Percentiles rank a stretch among this genome's conserved stretches.
Evolutionary conservation across 371 early-diverging fungal genomes (phyloP).

Genomic region (Nematocida sp.): DNA sequence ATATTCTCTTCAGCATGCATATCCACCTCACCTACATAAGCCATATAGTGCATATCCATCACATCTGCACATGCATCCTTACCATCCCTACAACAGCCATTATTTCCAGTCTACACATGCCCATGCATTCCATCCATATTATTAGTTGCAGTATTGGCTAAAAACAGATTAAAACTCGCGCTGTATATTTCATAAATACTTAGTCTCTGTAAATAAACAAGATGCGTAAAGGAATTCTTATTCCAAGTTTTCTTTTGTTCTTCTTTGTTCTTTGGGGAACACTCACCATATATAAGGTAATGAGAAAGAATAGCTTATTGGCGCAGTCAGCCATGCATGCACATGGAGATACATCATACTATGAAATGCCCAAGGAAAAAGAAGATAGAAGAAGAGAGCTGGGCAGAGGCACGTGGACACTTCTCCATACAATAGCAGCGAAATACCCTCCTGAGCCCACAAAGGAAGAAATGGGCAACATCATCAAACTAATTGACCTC

Average conservation of each 20-base stretch:
- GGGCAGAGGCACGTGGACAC: slow-evolving; percentile 88
- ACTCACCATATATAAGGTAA: slow-evolving; percentile 33
- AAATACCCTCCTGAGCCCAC: slow-evolving; percentile 85
- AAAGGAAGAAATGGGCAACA: slow-evolving; percentile 71
- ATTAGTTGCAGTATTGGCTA: too few species aligned
- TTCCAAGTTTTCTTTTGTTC: slow-evolving; percentile 20
- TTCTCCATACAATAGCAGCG: slow-evolving; percentile 91
- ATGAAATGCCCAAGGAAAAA: slow-evolving; percentile 30
- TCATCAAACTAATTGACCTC: slow-evolving; percentile 74
- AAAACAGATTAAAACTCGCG: too few species aligned
- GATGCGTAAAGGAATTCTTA: slow-evolving; percentile 57
- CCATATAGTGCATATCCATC: too few species aligned
- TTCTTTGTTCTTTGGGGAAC: slow-evolving; percentile 35
- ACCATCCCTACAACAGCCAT: too few species aligned
- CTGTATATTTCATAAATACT: slow-evolving; percentile 10
- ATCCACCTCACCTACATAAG: too few species aligned
- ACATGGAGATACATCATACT: not conserved
- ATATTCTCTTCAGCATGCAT: too few species aligned
- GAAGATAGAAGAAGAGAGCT: slow-evolving; percentile 74
- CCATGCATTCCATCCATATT: too few species aligned
- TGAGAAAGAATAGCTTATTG: not conserved
- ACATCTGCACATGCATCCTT: too few species aligned
- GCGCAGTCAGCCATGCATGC: not conserved
- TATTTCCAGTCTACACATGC: too few species aligned
- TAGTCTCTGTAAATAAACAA: slow-evolving; percentile 52